phyloP scores from a whole-genome alignment of 441 rosid species.

The Populus trichocarpa region DNA sequence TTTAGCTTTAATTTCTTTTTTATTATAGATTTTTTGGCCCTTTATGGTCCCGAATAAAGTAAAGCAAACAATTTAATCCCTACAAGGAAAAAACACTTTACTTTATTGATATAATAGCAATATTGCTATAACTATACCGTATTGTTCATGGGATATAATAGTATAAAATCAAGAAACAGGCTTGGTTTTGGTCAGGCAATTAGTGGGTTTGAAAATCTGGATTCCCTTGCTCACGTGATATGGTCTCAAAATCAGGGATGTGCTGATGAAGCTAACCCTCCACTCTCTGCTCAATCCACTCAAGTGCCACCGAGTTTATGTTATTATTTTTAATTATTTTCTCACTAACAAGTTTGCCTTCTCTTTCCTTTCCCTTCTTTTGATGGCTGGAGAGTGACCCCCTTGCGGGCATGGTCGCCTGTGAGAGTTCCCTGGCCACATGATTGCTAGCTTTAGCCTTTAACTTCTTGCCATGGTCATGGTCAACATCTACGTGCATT shows the following conservation, averaged over 20 bases:
- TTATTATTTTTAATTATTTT: background rate
- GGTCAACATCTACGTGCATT: background rate
- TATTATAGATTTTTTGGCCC: conserved; percentile 7
- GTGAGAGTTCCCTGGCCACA: conserved; percentile 5
- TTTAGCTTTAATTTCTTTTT: conserved; percentile 31
- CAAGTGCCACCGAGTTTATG: conserved; percentile 16
- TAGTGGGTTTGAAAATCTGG: conserved; percentile 33
- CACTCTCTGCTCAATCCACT: conserved; percentile 18
- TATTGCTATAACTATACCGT: too few species aligned
- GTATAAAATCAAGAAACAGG: conserved; percentile 12
- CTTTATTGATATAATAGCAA: background rate
- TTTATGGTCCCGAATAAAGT: conserved; percentile 24
- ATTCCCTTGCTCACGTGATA: conserved; percentile 66
- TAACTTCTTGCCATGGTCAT: background rate
- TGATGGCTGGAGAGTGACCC: conserved; percentile 28
- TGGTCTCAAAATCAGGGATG: conserved; percentile 80
- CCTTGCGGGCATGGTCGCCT: background rate
- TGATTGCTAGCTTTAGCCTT: conserved; percentile 1
- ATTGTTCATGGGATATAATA: background rate
- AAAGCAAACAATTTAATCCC: conserved; percentile 15
- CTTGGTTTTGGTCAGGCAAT: conserved; percentile 26
- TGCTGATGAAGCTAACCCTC: conserved; percentile 29
- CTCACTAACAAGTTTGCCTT: background rate
- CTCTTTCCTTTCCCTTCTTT: conserved; percentile 19
- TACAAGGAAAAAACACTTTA: conserved; percentile 1